Percentiles rank a stretch among this genome's conserved stretches.
These are phyloP conservation scores for Taphrina wiesneri DNA, from an alignment of 1,139 yeast genomes.

Conservation along the genomic window DNA sequence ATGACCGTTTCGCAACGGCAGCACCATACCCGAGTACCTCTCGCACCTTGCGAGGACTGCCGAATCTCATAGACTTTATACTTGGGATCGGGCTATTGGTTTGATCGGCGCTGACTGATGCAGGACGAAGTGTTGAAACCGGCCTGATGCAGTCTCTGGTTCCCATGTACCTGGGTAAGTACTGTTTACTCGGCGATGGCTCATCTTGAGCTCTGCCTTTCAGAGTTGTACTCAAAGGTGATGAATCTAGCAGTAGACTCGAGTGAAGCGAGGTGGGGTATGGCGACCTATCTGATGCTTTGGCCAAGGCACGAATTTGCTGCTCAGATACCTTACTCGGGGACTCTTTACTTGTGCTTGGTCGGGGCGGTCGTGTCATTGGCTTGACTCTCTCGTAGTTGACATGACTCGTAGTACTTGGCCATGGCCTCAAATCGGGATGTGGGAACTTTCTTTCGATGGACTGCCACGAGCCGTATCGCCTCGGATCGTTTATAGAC, in stretches of 20 bases:
- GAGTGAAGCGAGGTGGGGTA: conserved; percentile 1
- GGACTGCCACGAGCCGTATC: not conserved
- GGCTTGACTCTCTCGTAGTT: not conserved
- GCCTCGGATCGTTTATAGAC: not conserved
- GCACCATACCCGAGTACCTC: not conserved
- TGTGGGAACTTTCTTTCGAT: not conserved
- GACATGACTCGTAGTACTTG: not conserved
- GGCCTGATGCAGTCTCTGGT: not conserved
- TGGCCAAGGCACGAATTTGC: not conserved
- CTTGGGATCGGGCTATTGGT: not conserved
- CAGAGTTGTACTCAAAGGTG: not conserved
- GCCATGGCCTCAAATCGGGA: not conserved
- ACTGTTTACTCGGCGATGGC: not conserved
- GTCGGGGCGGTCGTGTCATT: not conserved
- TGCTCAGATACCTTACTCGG: not conserved
- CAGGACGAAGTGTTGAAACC: not conserved
- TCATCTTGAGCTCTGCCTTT: not conserved
- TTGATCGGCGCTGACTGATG: not conserved
- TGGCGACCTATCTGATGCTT: not conserved
- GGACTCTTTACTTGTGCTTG: not conserved
- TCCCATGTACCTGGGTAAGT: not conserved
- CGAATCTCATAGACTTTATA: not conserved
- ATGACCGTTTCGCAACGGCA: not conserved
- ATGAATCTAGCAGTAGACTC: not conserved
- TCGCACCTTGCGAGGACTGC: conserved; percentile 9